Evolutionary conservation across 1,139 yeast species (phyloP).

Genomic region (Kluyveromyces marxianus): DNA sequence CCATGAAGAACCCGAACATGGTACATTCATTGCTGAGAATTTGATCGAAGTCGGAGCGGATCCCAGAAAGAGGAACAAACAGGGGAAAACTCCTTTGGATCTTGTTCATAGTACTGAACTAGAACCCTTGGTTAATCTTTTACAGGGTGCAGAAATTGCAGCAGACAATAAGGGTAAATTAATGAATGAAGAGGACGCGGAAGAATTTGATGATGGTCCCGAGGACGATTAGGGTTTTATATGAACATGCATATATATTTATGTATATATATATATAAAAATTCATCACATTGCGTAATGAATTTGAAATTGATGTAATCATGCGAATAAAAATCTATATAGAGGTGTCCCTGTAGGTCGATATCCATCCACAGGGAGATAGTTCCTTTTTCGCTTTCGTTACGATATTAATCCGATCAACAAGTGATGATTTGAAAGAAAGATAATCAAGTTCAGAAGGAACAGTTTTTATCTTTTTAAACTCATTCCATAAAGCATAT

Average conservation of each 20-base stretch:
- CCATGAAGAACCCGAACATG: slow-evolving; percentile 76
- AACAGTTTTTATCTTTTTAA: slow-evolving; percentile 5
- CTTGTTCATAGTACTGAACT: slow-evolving; percentile 46
- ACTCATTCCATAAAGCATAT: slow-evolving; percentile 19
- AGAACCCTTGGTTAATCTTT: slow-evolving; percentile 47
- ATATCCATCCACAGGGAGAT: slow-evolving; percentile 27
- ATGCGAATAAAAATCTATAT: neutral
- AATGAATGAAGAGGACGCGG: slow-evolving; percentile 23
- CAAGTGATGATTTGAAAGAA: slow-evolving; percentile 20
- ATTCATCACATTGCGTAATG: neutral
- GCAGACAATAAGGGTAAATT: slow-evolving; percentile 28
- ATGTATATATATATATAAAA: neutral
- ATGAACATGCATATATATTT: too few species aligned
- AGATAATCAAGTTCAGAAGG: slow-evolving; percentile 12
- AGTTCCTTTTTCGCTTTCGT: slow-evolving; percentile 10
- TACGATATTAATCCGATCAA: slow-evolving; percentile 15
- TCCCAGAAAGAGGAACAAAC: slow-evolving; percentile 50
- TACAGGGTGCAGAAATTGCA: slow-evolving; percentile 82
- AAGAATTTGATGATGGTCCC: slow-evolving; percentile 24
- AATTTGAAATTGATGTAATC: neutral
- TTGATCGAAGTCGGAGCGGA: slow-evolving; percentile 90
- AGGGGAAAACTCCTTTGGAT: slow-evolving; percentile 69
- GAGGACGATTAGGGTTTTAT: slow-evolving; percentile 11
- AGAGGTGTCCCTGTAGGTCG: slow-evolving; percentile 11
- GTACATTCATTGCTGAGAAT: slow-evolving; percentile 69